Evolutionary conservation across 257 asterid species (phyloP), one percentile per base, ranked within the genome.

Genomic region (Nicotiana benthamiana): DNA sequence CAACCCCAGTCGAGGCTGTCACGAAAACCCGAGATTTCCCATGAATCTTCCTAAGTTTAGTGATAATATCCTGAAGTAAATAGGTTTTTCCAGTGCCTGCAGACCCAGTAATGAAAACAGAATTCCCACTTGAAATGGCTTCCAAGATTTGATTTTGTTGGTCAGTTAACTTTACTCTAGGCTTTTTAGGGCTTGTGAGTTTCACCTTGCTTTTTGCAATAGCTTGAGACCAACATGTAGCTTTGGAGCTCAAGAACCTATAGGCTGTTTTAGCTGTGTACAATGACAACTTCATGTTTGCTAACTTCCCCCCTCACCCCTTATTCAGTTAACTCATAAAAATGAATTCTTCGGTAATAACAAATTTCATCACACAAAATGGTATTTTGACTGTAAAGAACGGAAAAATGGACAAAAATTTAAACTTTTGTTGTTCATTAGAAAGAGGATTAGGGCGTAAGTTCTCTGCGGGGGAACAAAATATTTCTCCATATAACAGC

Each of bases 1-100:
- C 93, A 78, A 89, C 86, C 53, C 95, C 97, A 1, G 98, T 92
- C 1, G 98, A 85, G 5, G 97, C 97, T 17, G 95, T 92, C 70
- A 90, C 95, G 28, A 85, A 91, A 81, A 94, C 93, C 75, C 28
- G 22, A 0, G 91, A 84, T 22, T 78, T 62, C 52, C 93, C 91
- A 75, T 94, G 91, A 61, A 86, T 80, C 76, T 83, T 90, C 88
- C 75, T 80, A 74, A 92, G 94, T 70, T 46, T 81, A 70, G 59
- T 80, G 30, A 92, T 89, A 20, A 88, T 64, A 84, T 83, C 85
- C 84, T 86, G 86, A 28, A 92, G 83, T n/a, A 92, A 36, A 74
- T 87, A 72, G 2, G 97, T 89, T 80, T 94, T 91, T 2, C 97
- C 97, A 0, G 95, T 92, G 80, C 97, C 97, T 27, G 98, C 97